phyloP scores from a whole-genome alignment of 495 filamentous ascomycete genomes.

The Penicillium verhagenii region DNA sequence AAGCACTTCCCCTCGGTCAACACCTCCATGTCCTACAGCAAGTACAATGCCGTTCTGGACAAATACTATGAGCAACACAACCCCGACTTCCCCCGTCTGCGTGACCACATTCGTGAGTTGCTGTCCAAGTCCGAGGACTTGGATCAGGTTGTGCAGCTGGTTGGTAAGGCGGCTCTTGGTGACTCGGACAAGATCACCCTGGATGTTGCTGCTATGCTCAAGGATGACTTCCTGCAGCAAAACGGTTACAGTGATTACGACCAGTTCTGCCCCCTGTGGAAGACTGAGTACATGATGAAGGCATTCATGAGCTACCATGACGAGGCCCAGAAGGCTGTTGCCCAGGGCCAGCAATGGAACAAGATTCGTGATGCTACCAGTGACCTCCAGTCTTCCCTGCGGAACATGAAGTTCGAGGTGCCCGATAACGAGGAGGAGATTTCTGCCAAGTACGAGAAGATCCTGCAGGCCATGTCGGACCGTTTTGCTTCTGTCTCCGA shows the following conservation, averaged over 20 bases:
- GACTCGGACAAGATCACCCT: conserved; percentile 98
- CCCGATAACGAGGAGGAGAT: conserved; percentile 73
- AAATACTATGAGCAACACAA: conserved; percentile 90
- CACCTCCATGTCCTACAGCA: conserved; percentile 93
- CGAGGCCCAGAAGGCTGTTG: conserved; percentile 92
- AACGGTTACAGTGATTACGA: conserved; percentile 99
- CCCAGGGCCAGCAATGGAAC: conserved; percentile 83
- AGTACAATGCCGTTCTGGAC: conserved; percentile 85
- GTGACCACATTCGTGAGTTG: conserved; percentile 89
- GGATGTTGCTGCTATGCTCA: conserved; percentile 86
- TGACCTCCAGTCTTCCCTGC: conserved; percentile 78
- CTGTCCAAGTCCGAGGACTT: conserved; percentile 93
- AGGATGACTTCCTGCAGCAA: conserved; percentile 99
- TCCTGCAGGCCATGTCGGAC: conserved; percentile 88
- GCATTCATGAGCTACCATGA: conserved; percentile 97
- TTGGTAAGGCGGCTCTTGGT: conserved; percentile 93
- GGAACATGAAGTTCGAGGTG: conserved; percentile 95
- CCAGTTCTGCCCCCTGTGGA: conserved; percentile 98
- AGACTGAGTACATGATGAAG: conserved; percentile 99
- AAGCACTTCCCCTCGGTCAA: conserved; percentile 99
- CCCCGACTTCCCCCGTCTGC: conserved; percentile 89
- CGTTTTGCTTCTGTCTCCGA: conserved; percentile 93
- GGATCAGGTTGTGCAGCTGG: conserved; percentile 97
- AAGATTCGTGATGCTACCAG: conserved; percentile 89
- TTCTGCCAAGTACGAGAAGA: conserved; percentile 86